Base-by-base conservation (phyloP, 2,329 filamentous ascomycete genomes). In the Xylariaceae sp. region DNA sequence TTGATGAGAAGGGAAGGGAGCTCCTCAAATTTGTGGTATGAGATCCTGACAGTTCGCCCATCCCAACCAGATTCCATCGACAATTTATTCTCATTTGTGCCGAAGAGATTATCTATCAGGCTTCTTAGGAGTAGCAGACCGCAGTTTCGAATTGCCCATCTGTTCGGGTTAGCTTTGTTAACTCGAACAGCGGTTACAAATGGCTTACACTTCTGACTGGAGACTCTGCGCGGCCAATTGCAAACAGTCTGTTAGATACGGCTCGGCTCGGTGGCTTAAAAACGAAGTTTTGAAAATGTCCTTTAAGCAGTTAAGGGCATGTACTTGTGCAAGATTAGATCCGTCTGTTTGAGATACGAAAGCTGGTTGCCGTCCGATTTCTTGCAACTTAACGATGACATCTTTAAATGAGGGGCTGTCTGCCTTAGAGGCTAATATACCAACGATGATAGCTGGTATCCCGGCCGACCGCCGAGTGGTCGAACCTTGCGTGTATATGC, bases 71-170 rank as follows among this genome's bases (percentile, higher is more conserved):
- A 79, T 68, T 79, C 86, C 64, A 79, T 84, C 45, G 71, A 74
- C 3, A 72, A 63, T 66, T 86, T 91, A 74, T 76, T 89, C 70
- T 90, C 86, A 51, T 83, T 85, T 0, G 85, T 89, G 15, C 89
- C 88, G 26, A 94, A 83, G 1, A 95, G 74, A 58, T 82, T 81
- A 66, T 94, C 89, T 49, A 95, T 88, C 5, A 96, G 76, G 57
- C 90, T 89, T 51, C 92, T 84, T 60, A 97, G 85, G 6, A 99
- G 81, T 72, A 97, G 87, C 32, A 97, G 73, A 1, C 91, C 91
- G 61, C 91, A 96, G 68, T 99, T 99, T 1, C 92, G 86, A 53
- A 99, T 91, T 0, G 92, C 89, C 94, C 94, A 99, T 19, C 85
- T 88, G 56, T 10, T 15, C 16, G 22, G 65, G 41, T 61, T 48